phyloP scores from a whole-genome alignment of 2,329 filamentous ascomycete species.

The Aspergillus jensenii region DNA sequence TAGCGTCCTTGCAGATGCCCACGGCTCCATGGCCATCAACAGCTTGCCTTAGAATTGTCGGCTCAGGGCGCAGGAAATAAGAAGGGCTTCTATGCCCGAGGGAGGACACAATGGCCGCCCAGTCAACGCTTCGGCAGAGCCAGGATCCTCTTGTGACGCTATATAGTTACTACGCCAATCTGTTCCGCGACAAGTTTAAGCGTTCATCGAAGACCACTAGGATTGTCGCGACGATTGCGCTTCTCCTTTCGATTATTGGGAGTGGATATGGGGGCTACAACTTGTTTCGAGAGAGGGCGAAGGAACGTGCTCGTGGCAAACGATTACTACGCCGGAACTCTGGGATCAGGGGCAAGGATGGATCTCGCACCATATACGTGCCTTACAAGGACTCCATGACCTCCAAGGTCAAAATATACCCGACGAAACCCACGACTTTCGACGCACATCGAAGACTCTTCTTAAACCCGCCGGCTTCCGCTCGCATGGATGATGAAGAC shows the following conservation, averaged over 20 bases:
- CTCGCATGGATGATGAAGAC: slow-evolving; percentile 69
- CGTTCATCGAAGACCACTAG: slow-evolving; percentile 69
- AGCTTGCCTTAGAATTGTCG: slow-evolving; percentile 15
- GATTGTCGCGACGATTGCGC: slow-evolving; percentile 71
- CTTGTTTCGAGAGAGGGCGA: slow-evolving; percentile 71
- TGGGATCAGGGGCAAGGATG: slow-evolving; percentile 89
- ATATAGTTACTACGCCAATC: slow-evolving; percentile 50
- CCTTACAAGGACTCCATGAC: slow-evolving; percentile 76
- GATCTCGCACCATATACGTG: slow-evolving; percentile 90
- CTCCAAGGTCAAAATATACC: slow-evolving; percentile 85
- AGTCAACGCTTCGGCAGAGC: slow-evolving; percentile 74
- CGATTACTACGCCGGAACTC: slow-evolving; percentile 88
- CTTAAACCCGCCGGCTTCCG: slow-evolving; percentile 82
- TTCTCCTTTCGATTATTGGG: slow-evolving; percentile 76
- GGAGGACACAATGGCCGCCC: slow-evolving; percentile 67
- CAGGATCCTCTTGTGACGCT: slow-evolving; percentile 68
- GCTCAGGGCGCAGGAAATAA: slow-evolving; percentile 12
- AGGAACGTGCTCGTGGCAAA: slow-evolving; percentile 78
- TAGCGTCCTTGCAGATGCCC: slow-evolving; percentile 9
- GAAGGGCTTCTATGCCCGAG: not conserved
- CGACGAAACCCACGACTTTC: slow-evolving; percentile 90
- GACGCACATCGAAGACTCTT: slow-evolving; percentile 94
- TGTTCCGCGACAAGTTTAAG: slow-evolving; percentile 54
- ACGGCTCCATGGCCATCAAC: slow-evolving; percentile 18
- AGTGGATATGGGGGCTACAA: slow-evolving; percentile 75